Conservation (phyloP, 2,329 filamentous ascomycete genomes). For the Cercospora berteroae region DNA sequence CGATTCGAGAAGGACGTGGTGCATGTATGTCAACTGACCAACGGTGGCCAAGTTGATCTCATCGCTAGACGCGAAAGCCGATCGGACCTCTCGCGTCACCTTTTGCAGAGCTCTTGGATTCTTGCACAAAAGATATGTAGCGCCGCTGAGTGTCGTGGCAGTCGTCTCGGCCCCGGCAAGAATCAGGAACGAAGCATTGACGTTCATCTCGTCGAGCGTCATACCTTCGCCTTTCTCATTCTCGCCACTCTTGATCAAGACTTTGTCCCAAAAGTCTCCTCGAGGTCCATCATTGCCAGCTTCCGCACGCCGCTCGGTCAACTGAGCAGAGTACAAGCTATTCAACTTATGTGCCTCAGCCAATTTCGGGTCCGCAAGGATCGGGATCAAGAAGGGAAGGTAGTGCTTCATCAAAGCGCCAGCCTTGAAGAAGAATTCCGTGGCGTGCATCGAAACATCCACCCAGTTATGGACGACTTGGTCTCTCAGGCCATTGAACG, state of each 20-base stretch:
- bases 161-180: slow-evolving; percentile 20
- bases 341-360: neutral
- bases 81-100: slow-evolving; percentile 33
- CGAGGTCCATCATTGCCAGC: neutral
- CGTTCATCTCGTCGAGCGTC: neutral
- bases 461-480: neutral
- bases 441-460: neutral
- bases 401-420: neutral
- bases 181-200: neutral
- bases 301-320: neutral
- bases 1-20: neutral
- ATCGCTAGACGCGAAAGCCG: neutral
- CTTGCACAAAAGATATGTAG: slow-evolving; percentile 34
- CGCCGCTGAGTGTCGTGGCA: slow-evolving; percentile 37
- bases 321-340: neutral
- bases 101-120: slow-evolving; percentile 33
- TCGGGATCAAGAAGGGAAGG: neutral
- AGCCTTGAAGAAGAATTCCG: neutral
- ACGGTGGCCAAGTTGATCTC: slow-evolving; percentile 8
- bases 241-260: neutral
- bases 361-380: neutral
- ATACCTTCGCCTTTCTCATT: neutral
- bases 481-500: neutral
- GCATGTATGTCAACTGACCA: slow-evolving; percentile 11
- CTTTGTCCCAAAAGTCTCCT: neutral